Conservation (phyloP, 2,329 filamentous ascomycete species). For the Westerdykella sp. region DNA sequence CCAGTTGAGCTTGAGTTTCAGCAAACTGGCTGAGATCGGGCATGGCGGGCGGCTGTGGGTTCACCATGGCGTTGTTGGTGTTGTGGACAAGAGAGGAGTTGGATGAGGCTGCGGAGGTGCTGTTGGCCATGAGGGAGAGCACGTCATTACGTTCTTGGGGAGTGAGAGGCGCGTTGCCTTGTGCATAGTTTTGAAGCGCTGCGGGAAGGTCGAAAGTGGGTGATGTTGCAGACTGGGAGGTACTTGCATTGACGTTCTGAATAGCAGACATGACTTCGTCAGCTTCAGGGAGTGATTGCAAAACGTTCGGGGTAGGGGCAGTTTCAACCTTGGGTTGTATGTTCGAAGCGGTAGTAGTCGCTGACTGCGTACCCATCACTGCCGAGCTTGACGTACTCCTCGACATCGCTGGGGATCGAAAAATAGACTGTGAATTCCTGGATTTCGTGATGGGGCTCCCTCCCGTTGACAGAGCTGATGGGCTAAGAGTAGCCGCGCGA, state of each 20-base stretch:
- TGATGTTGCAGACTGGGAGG: constrained; percentile 22
- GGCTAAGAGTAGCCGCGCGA: constrained; percentile 30
- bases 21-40: constrained; percentile 57
- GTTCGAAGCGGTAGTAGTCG: constrained; percentile 2
- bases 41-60: constrained; percentile 50
- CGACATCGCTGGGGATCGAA: constrained; percentile 19
- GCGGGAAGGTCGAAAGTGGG: constrained; percentile 43
- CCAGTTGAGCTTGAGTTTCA: constrained; percentile 67
- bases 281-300: constrained; percentile 34
- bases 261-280: constrained; percentile 49
- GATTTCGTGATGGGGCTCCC: constrained; percentile 19
- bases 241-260: constrained; percentile 39
- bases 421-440: constrained; percentile 7
- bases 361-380: constrained; percentile 5
- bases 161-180: constrained; percentile 44
- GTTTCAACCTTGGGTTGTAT: constrained; percentile 38
- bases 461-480: constrained; percentile 17
- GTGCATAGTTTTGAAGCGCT: constrained; percentile 44
- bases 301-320: constrained; percentile 30
- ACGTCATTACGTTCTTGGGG: constrained; percentile 44
- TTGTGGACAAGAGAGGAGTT: constrained; percentile 21
- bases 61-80: constrained; percentile 53
- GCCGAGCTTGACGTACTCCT: constrained; percentile 9
- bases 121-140: constrained; percentile 45
- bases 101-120: constrained; percentile 34